Evolutionary conservation across 148 eudicot species (phyloP).

Genomic region (Amaranthus hypochondriacus): DNA sequence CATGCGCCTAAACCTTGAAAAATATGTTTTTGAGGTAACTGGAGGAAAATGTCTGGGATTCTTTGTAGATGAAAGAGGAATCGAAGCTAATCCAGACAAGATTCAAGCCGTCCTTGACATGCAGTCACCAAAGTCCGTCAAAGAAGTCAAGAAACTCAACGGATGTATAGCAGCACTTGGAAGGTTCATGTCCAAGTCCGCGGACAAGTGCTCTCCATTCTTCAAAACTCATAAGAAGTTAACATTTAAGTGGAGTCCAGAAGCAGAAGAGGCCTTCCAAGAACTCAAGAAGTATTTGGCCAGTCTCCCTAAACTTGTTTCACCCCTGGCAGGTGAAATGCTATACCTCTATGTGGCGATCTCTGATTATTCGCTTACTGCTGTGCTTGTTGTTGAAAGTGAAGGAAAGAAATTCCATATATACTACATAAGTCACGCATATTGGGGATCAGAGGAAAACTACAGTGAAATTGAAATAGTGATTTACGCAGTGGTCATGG

Average conservation of each 20-base stretch:
- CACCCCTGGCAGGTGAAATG: too few relatives aligned
- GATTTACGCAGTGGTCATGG: neutral
- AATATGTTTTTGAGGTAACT: neutral
- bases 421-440: too few relatives aligned
- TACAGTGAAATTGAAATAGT: neutral
- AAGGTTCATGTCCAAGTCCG: neutral
- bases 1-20: neutral
- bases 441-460: too few relatives aligned
- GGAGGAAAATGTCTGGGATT: neutral
- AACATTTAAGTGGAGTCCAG: too few relatives aligned
- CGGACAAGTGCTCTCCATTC: neutral
- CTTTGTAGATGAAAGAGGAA: neutral
- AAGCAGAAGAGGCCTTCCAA: too few relatives aligned
- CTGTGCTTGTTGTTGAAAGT: too few relatives aligned
- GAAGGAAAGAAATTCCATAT: too few relatives aligned
- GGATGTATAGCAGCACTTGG: neutral
- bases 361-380: too few relatives aligned
- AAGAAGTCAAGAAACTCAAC: neutral
- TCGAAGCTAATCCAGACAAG: neutral
- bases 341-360: too few relatives aligned
- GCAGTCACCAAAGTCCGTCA: neutral
- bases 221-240: neutral
- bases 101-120: neutral
- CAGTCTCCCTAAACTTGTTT: too few relatives aligned
- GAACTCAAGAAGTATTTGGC: too few relatives aligned